phyloP scores from a whole-genome alignment of 2,329 filamentous ascomycete species.

The Paecilomyces formosus region DNA sequence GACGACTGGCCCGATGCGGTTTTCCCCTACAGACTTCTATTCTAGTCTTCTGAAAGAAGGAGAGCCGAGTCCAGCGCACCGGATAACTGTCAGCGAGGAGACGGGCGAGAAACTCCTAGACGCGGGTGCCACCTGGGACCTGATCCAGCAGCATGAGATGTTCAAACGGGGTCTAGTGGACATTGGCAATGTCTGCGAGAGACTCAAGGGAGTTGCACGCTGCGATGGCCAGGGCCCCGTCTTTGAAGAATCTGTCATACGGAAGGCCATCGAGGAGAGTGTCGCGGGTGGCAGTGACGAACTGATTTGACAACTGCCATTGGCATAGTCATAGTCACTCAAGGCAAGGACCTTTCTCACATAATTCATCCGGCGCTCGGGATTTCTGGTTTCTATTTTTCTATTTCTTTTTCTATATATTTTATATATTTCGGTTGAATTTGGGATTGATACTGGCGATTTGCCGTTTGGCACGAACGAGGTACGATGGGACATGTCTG shows the following conservation, averaged over 20 bases:
- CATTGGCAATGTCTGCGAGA: constrained; percentile 70
- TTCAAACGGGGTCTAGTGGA: constrained; percentile 74
- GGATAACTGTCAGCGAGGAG: constrained; percentile 58
- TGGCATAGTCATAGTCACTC: neutral
- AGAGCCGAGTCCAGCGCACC: constrained; percentile 49
- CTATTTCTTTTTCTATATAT: neutral
- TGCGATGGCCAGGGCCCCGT: constrained; percentile 86
- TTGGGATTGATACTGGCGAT: neutral
- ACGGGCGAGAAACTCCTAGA: constrained; percentile 63
- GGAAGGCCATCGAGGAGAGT: constrained; percentile 69
- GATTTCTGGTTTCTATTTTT: neutral
- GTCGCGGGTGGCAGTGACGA: constrained; percentile 72
- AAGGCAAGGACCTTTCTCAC: neutral
- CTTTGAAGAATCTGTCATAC: constrained; percentile 69
- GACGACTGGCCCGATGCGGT: constrained; percentile 62
- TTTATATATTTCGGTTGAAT: neutral
- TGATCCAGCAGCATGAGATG: constrained; percentile 72
- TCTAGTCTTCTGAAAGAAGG: constrained; percentile 51
- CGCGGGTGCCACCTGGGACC: constrained; percentile 78
- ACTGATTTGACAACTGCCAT: constrained; percentile 47
- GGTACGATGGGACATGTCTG: neutral
- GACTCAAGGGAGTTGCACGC: constrained; percentile 64
- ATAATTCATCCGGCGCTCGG: neutral
- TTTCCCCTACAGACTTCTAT: constrained; percentile 66
- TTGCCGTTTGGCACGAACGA: neutral